Evolutionary conservation across 768 basidiomycete species (phyloP).

Genomic region (Erythrobasidium yunnanense): DNA sequence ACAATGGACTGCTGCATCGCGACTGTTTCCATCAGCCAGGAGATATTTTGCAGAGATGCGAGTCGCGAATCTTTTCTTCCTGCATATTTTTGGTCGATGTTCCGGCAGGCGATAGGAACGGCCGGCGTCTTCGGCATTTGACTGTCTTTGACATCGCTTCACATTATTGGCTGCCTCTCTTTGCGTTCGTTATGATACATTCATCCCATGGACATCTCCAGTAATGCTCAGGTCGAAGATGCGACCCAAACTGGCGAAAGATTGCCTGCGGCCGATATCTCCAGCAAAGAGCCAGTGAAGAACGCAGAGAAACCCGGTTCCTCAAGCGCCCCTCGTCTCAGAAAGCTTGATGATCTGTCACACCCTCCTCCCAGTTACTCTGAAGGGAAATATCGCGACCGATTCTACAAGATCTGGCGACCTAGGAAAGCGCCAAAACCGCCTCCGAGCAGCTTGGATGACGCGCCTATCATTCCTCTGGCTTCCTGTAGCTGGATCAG

Average conservation of each 20-base stretch:
- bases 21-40: too few species aligned
- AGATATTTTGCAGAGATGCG: too few species aligned
- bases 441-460: background rate
- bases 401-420: slow-evolving; percentile 4
- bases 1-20: too few species aligned
- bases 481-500: background rate
- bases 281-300: background rate
- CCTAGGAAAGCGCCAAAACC: background rate
- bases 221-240: background rate
- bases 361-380: background rate
- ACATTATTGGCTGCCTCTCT: too few species aligned
- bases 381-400: background rate
- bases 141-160: too few species aligned
- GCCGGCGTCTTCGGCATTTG: too few species aligned
- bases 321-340: background rate
- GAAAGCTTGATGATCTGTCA: background rate
- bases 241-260: background rate
- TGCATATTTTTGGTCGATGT: too few species aligned
- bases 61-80: too few species aligned
- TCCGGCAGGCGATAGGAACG: too few species aligned
- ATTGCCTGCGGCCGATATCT: too few species aligned
- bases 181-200: too few species aligned
- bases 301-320: background rate
- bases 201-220: background rate
- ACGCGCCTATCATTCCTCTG: slow-evolving; percentile 8